Percentiles rank a stretch among this genome's conserved stretches.
Evolutionary conservation across 2,329 filamentous ascomycete genomes (phyloP).

Genomic region (Blastomyces emzantsi): DNA sequence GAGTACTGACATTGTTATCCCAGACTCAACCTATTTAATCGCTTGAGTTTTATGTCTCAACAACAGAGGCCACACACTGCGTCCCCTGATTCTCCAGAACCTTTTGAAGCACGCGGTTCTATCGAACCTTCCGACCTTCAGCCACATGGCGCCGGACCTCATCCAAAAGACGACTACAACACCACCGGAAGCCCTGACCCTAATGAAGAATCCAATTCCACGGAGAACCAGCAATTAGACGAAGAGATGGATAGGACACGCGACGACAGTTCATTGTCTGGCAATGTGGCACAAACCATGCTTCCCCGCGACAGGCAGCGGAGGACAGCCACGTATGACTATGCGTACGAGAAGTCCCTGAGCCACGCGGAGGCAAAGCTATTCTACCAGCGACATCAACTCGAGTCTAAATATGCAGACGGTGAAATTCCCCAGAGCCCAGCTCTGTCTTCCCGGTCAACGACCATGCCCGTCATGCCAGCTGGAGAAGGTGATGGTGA

Average conservation of each 20-base stretch:
- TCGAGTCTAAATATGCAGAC: slow-evolving; percentile 43
- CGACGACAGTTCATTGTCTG: slow-evolving; percentile 10
- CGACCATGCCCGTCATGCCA: slow-evolving; percentile 18
- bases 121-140: neutral
- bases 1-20: neutral
- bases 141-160: neutral
- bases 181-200: neutral
- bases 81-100: neutral
- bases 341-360: slow-evolving; percentile 87
- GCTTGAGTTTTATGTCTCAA: slow-evolving; percentile 3
- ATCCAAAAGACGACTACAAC: too few relatives aligned
- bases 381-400: slow-evolving; percentile 84
- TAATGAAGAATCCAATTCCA: neutral
- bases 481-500: slow-evolving; percentile 13
- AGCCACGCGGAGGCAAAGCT: slow-evolving; percentile 90
- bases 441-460: slow-evolving; percentile 25
- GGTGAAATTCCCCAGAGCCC: slow-evolving; percentile 32
- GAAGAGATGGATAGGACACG: slow-evolving; percentile 4
- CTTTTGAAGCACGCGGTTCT: neutral
- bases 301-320: slow-evolving; percentile 40
- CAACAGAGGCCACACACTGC: neutral
- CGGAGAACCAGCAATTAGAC: neutral
- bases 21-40: neutral
- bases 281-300: slow-evolving; percentile 17
- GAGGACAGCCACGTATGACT: slow-evolving; percentile 85